These are phyloP conservation scores for Phycomyces blakesleeanus DNA, from an alignment of 192 early-diverging fungal species.

Conservation along the genomic window DNA sequence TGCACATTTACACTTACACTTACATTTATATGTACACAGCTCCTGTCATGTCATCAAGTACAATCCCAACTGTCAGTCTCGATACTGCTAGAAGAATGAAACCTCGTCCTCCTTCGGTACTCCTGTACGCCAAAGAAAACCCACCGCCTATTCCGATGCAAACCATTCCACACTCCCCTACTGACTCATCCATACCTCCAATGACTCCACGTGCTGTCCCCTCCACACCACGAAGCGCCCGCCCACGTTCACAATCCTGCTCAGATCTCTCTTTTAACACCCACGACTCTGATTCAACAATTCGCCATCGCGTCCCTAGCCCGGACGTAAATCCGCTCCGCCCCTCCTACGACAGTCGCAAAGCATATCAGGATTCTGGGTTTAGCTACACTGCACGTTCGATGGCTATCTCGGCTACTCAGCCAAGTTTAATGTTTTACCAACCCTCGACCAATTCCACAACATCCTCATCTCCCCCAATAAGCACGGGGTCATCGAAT, in stretches of 20 bases:
- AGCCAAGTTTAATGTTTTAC: not conserved
- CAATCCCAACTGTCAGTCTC: slow-evolving; percentile 48
- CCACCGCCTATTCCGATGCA: slow-evolving; percentile 2
- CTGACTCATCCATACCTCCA: not conserved
- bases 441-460: not conserved
- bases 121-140: slow-evolving; percentile 24
- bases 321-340: too few species aligned
- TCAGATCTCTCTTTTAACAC: not conserved
- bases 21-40: slow-evolving; percentile 21
- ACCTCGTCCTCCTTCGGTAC: slow-evolving; percentile 44
- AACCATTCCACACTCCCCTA: not conserved
- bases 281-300: slow-evolving; percentile 6
- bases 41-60: slow-evolving; percentile 54
- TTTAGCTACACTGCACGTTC: too few species aligned
- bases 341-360: too few species aligned
- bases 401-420: too few species aligned
- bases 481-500: not conserved
- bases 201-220: too few species aligned
- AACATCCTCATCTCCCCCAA: not conserved
- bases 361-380: too few species aligned
- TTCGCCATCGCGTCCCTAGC: not conserved
- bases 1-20: not conserved
- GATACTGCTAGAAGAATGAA: slow-evolving; percentile 47
- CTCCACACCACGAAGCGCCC: not conserved
- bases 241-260: slow-evolving; percentile 2